Percentiles rank a stretch among this genome's conserved stretches.
Conservation (phyloP, 1,139 yeast genomes). For the Suhomyces panamericanus region DNA sequence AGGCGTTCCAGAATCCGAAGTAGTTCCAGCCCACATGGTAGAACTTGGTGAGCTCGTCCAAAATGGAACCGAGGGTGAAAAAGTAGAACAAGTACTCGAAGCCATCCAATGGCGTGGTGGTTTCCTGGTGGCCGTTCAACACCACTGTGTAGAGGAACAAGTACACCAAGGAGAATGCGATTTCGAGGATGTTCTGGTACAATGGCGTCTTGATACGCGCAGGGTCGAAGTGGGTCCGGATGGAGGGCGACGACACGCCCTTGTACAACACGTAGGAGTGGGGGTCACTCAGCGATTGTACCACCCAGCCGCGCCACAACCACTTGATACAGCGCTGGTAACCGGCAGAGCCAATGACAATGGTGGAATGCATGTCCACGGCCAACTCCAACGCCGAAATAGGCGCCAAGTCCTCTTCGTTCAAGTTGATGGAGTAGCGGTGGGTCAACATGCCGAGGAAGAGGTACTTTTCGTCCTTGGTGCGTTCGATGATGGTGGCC, state of each 20-base stretch:
- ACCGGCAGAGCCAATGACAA: constrained; percentile 75
- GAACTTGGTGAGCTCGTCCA: constrained; percentile 68
- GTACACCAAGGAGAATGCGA: constrained; percentile 65
- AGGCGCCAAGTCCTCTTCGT: constrained; percentile 63
- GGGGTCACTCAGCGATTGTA: constrained; percentile 73
- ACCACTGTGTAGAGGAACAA: constrained; percentile 63
- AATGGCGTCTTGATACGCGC: constrained; percentile 81
- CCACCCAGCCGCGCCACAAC: constrained; percentile 94
- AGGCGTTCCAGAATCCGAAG: constrained; percentile 77
- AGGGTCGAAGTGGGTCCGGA: constrained; percentile 74
- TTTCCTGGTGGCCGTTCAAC: constrained; percentile 50
- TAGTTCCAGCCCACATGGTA: constrained; percentile 76
- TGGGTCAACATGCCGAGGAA: constrained; percentile 79
- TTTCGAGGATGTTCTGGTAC: constrained; percentile 75
- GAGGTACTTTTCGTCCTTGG: constrained; percentile 59
- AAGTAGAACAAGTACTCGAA: constrained; percentile 61
- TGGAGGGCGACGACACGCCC: constrained; percentile 55
- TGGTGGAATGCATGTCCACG: constrained; percentile 80
- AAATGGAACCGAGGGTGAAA: constrained; percentile 63
- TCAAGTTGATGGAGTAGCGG: constrained; percentile 64
- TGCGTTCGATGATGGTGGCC: constrained; percentile 61
- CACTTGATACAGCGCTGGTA: constrained; percentile 85
- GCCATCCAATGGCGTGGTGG: constrained; percentile 32
- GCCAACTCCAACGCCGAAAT: constrained; percentile 78
- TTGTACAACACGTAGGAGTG: constrained; percentile 65